phyloP scores from a whole-genome alignment of 2,329 filamentous ascomycete genomes.

The Calonectria leucothoes region DNA sequence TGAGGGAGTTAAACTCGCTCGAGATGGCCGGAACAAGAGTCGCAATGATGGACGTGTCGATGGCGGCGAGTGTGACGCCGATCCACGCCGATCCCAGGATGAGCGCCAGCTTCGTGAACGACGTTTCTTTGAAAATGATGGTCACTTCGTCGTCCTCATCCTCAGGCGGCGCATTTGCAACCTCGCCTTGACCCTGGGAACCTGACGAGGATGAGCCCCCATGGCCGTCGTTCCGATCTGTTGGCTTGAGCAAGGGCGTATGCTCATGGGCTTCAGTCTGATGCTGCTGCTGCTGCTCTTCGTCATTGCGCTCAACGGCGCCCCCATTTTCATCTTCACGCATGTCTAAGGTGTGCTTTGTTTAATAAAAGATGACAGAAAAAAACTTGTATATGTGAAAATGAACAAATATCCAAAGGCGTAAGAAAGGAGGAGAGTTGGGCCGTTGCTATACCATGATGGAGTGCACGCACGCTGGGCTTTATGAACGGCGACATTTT shows the following conservation, averaged over 20 bases:
- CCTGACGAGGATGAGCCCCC: slow-evolving; percentile 19
- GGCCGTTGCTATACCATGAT: not conserved
- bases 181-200: not conserved
- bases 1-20: slow-evolving; percentile 83
- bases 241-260: slow-evolving; percentile 42
- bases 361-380: not conserved
- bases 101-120: slow-evolving; percentile 60
- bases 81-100: slow-evolving; percentile 68
- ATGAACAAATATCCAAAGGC: not conserved
- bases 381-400: not conserved
- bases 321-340: slow-evolving; percentile 27
- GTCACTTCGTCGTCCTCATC: slow-evolving; percentile 56
- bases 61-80: slow-evolving; percentile 72
- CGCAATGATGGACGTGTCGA: slow-evolving; percentile 86
- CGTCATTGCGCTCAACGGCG: slow-evolving; percentile 22
- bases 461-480: not conserved
- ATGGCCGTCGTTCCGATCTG: slow-evolving; percentile 18
- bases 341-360: slow-evolving; percentile 27
- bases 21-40: slow-evolving; percentile 88
- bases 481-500: not conserved
- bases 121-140: slow-evolving; percentile 61
- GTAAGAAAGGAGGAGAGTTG: not conserved
- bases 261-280: slow-evolving; percentile 33
- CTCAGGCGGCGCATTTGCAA: slow-evolving; percentile 20
- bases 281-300: slow-evolving; percentile 24